Evolutionary conservation across 2,329 filamentous ascomycete genomes (phyloP).

Genomic region (Curvularia hawaiiensis): DNA sequence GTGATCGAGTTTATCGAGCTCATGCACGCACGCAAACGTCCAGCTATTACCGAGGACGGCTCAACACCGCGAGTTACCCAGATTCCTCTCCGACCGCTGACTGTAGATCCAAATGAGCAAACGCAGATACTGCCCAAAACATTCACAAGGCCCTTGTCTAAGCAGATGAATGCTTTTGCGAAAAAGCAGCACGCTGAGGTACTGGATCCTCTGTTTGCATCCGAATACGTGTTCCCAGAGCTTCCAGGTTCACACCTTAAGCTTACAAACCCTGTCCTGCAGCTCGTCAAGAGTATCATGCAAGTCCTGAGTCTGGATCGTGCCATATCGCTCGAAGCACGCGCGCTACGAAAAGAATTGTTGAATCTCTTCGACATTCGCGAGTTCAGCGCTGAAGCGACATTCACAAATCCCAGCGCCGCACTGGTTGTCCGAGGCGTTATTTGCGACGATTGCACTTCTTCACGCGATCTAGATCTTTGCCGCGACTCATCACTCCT

Average conservation of each 20-base stretch:
- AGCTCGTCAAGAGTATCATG: constrained; percentile 91
- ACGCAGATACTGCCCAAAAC: constrained; percentile 74
- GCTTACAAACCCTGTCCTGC: constrained; percentile 74
- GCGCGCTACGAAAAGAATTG: constrained; percentile 86
- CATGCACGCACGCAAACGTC: constrained; percentile 84
- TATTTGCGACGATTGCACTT: constrained; percentile 88
- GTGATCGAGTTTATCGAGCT: constrained; percentile 92
- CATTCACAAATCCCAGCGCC: constrained; percentile 83
- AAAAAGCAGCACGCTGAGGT: constrained; percentile 86
- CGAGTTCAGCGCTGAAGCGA: constrained; percentile 88
- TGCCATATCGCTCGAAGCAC: constrained; percentile 85
- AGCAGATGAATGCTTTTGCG: constrained; percentile 82
- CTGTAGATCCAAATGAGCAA: constrained; percentile 62
- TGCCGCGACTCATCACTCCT: constrained; percentile 87
- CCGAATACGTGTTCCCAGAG: constrained; percentile 83
- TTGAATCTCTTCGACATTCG: constrained; percentile 90
- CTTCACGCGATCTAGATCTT: constrained; percentile 86
- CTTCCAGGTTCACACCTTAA: constrained; percentile 74
- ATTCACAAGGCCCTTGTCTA: constrained; percentile 89
- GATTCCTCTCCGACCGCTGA: constrained; percentile 61
- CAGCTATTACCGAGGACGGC: constrained; percentile 53
- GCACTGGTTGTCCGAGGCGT: constrained; percentile 75
- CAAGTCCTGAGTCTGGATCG: constrained; percentile 91
- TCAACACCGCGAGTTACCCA: constrained; percentile 63
- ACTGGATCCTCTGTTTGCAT: constrained; percentile 83